Percentiles rank a stretch among this genome's conserved stretches.
Conservation (phyloP, 306 rosid species). For the Herpetospermum pedunculosum region DNA sequence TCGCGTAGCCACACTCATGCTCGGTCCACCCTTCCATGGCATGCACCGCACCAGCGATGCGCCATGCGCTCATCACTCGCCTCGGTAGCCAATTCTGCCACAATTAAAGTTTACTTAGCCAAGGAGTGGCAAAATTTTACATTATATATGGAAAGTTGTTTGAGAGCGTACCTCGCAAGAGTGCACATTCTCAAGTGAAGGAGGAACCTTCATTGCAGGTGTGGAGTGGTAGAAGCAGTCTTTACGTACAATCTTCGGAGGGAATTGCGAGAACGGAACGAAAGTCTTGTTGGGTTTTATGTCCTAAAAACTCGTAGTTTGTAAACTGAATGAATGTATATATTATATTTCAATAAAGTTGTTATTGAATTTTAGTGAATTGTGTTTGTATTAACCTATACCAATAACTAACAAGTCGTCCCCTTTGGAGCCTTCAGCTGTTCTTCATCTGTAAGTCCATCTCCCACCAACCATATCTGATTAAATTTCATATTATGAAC, state of each 20-base stretch:
- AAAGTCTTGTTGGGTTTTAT: no score
- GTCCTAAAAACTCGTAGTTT: no score
- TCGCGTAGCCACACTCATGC: slow-evolving; percentile 44
- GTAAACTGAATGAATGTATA: no score
- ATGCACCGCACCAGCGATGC: slow-evolving; percentile 66
- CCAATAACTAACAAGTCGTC: no score
- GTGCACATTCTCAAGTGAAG: slow-evolving; percentile 37
- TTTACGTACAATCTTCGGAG: slow-evolving; percentile 45
- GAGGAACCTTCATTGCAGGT: slow-evolving; percentile 65
- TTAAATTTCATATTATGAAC: background rate
- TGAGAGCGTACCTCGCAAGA: slow-evolving; percentile 62
- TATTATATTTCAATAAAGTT: no score
- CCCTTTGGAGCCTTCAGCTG: slow-evolving; percentile 62
- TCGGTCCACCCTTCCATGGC: slow-evolving; percentile 52
- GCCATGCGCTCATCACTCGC: slow-evolving; percentile 75
- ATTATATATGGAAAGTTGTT: background rate
- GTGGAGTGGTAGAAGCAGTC: slow-evolving; percentile 59
- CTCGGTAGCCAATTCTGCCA: slow-evolving; percentile 61
- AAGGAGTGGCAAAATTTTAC: no score
- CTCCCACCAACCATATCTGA: slow-evolving; percentile 72
- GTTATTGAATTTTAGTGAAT: no score
- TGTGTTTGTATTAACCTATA: no score
- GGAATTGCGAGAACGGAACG: slow-evolving; percentile 61
- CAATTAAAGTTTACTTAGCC: background rate
- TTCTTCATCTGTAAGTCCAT: slow-evolving; percentile 32